Base-by-base conservation (phyloP, 805 yeast genomes). In the Saturnispora bothae region DNA sequence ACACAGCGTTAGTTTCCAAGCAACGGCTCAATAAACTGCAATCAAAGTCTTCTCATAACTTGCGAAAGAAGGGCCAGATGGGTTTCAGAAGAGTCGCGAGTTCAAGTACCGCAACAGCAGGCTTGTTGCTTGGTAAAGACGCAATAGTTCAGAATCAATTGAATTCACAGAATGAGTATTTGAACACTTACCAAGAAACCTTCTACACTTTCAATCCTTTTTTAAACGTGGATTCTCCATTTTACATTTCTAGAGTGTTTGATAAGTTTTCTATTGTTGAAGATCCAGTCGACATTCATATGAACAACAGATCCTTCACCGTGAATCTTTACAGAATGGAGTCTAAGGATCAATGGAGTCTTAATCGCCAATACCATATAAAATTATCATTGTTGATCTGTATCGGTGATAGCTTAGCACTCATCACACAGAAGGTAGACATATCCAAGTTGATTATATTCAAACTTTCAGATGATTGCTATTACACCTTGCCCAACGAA, bases 201-300 rank as follows among this genome's bases (percentile, higher is more conserved):
- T 66, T 66, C 42, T 58, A 55, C 31, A 59, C 68, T 0, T 22
- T 66, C 7, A 64, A 60, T 36, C 47, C 51, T 8, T 47, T 48
- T 12, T 39, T 51, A 29, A 39, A 52, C 12, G 43, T 46, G 0
- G 51, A 49, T 9, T 33, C 47, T 3, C 52, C 61, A 5, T 57
- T 63, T 34, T 61, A 59, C 36, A 52, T 66, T 3, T 63, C 68
- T 38, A 60, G 65, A 36, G 45, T 56, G 1, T 48, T 48, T 16
- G 36, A 48, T 3, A 35, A 51, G 5, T 50, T 59, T 9, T 42
- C 56, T 17, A 51, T 56, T 14, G 5, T 57, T 3, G 34, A 31
- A 12, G 59, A 57, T 28, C 56, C 52, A 3, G 15, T 56, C 15
- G 47, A 46, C 27, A 42, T 57, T 14, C 31, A 31, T 4, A 21